Conservation (phyloP, 768 basidiomycete species). For the Mycena epipterygia region DNA sequence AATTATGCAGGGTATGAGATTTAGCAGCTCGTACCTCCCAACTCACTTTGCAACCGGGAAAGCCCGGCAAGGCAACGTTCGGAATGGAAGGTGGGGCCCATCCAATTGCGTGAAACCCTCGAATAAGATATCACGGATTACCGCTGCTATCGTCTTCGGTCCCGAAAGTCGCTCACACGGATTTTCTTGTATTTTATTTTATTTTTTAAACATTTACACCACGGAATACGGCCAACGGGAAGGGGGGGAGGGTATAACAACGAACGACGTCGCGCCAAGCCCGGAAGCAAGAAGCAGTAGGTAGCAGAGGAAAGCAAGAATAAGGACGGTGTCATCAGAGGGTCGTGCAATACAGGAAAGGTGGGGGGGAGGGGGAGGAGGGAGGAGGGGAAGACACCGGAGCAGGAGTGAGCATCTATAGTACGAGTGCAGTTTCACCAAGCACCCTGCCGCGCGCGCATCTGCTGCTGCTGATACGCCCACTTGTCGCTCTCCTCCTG, state of each 20-base stretch:
- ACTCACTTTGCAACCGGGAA: too few relatives aligned
- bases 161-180: too few relatives aligned
- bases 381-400: neutral
- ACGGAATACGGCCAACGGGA: neutral
- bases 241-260: constrained; percentile 35
- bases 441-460: constrained; percentile 30
- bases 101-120: too few relatives aligned
- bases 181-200: constrained; percentile 8
- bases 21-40: too few relatives aligned
- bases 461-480: constrained; percentile 37
- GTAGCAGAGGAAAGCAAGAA: constrained; percentile 9
- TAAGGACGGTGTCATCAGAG: constrained; percentile 27
- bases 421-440: constrained; percentile 17
- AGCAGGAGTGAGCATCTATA: constrained; percentile 23
- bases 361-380: neutral
- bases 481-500: constrained; percentile 36
- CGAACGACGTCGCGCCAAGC: constrained; percentile 23
- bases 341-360: constrained; percentile 22
- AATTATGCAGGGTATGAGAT: too few relatives aligned
- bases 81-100: too few relatives aligned
- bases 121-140: too few relatives aligned
- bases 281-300: constrained; percentile 14
- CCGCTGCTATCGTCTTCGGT: too few relatives aligned
- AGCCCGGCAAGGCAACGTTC: too few relatives aligned
- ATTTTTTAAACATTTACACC: constrained; percentile 1